Percentiles rank a stretch among this genome's conserved stretches.
phyloP scores from a whole-genome alignment of 345 rosid genomes.

The Corchorus olitorius region DNA sequence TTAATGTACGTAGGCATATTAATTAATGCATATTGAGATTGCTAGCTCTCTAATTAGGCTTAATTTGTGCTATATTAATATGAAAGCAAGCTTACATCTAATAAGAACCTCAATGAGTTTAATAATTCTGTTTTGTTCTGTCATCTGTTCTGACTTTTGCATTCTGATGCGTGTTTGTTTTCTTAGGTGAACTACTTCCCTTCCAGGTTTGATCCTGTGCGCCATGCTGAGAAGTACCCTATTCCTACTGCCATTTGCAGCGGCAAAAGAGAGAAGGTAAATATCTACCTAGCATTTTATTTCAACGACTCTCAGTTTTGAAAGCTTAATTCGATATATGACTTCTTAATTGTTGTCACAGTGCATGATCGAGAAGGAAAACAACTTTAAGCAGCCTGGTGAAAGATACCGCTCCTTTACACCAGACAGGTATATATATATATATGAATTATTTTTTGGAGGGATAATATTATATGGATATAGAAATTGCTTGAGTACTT shows the following conservation, averaged over 20 bases:
- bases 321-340: neutral
- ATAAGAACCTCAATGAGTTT: neutral
- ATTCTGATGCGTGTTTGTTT: slow-evolving; percentile 1
- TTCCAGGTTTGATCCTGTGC: slow-evolving; percentile 77
- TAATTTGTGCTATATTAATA: neutral
- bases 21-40: too few relatives aligned
- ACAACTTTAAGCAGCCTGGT: slow-evolving; percentile 96
- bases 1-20: too few relatives aligned
- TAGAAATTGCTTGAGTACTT: neutral
- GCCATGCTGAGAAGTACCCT: slow-evolving; percentile 72
- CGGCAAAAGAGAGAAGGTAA: slow-evolving; percentile 85
- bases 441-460: neutral
- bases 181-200: slow-evolving; percentile 89
- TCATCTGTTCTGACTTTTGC: neutral
- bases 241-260: slow-evolving; percentile 49
- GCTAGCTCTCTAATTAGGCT: too few relatives aligned
- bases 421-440: slow-evolving; percentile 79
- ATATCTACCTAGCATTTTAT: slow-evolving; percentile 6
- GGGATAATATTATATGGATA: neutral
- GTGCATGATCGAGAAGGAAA: slow-evolving; percentile 81
- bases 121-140: too few relatives aligned
- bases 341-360: slow-evolving; percentile 30
- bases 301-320: neutral
- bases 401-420: slow-evolving; percentile 81
- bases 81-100: neutral